Evolutionary conservation across 768 basidiomycete genomes (phyloP).

Genomic region (Trametes punicea): DNA sequence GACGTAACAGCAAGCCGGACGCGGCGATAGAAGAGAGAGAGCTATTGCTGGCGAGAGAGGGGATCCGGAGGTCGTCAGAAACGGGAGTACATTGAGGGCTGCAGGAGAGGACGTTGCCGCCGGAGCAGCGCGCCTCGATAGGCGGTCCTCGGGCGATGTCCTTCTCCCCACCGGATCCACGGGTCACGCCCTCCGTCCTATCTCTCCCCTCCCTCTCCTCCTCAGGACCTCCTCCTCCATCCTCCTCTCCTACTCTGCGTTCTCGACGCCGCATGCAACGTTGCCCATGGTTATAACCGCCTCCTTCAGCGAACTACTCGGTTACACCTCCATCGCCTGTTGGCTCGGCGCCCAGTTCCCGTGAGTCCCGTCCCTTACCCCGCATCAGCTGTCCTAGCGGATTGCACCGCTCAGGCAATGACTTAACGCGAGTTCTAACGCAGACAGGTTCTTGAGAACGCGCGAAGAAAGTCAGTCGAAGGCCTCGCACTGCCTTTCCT

Average conservation of each 20-base stretch:
- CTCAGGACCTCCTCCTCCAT: neutral
- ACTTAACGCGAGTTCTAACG: neutral
- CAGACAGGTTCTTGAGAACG: constrained; percentile 85
- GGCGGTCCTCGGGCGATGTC: neutral
- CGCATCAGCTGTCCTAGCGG: constrained; percentile 3
- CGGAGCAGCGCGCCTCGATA: neutral
- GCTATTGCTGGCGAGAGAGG: neutral
- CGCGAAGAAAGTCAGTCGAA: constrained; percentile 72
- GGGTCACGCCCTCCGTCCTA: constrained; percentile 5
- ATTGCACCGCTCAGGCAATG: neutral
- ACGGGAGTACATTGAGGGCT: no score
- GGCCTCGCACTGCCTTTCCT: constrained; percentile 93
- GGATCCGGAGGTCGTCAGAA: neutral
- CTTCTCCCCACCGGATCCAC: neutral
- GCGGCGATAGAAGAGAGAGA: neutral
- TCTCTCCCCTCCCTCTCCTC: constrained; percentile 1
- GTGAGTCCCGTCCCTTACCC: constrained; percentile 46
- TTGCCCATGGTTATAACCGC: constrained; percentile 26
- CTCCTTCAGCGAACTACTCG: constrained; percentile 58
- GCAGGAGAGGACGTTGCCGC: constrained; percentile 1
- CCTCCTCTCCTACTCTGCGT: neutral
- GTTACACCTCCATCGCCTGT: constrained; percentile 67
- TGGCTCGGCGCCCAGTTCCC: constrained; percentile 91
- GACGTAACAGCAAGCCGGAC: no score
- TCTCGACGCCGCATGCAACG: constrained; percentile 16